A percentile compares a stretch with the other conserved stretches of the same genome.
Conservation (phyloP, 2,329 filamentous ascomycete genomes). For the Aulographum hederae region DNA sequence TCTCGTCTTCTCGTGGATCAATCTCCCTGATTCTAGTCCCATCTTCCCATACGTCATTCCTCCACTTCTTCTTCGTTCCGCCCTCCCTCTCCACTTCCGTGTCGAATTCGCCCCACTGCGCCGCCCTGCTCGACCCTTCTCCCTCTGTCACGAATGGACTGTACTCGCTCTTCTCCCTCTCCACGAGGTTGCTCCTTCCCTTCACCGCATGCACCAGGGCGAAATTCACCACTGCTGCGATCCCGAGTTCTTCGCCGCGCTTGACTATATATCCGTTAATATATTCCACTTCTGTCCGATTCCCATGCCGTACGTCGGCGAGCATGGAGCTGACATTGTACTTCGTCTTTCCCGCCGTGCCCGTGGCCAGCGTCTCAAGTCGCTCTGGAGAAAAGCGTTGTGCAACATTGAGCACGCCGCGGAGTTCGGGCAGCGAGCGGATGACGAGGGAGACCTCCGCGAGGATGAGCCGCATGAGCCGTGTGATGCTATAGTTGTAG, state of each 20-base stretch:
- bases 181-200: conserved; percentile 39
- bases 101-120: too few species aligned
- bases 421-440: conserved; percentile 54
- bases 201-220: conserved; percentile 56
- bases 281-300: conserved; percentile 58
- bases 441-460: conserved; percentile 59
- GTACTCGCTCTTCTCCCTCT: conserved; percentile 19
- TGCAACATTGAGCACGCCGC: conserved; percentile 38
- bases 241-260: conserved; percentile 51
- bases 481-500: conserved; percentile 44
- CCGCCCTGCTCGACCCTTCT: too few species aligned
- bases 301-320: conserved; percentile 40
- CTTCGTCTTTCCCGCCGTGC: conserved; percentile 34
- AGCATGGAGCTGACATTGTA: conserved; percentile 50
- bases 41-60: too few species aligned
- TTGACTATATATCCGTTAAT: conserved; percentile 76
- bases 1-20: too few species aligned
- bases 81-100: too few species aligned
- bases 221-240: conserved; percentile 56
- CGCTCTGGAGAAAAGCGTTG: conserved; percentile 42
- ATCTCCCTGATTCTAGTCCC: too few species aligned
- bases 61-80: too few species aligned
- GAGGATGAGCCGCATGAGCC: conserved; percentile 51
- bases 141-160: conserved; percentile 14
- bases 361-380: conserved; percentile 39